These are phyloP conservation scores for Fagopyrum tataricum DNA, from an alignment of 148 eudicot genomes.

Conservation along the genomic window DNA sequence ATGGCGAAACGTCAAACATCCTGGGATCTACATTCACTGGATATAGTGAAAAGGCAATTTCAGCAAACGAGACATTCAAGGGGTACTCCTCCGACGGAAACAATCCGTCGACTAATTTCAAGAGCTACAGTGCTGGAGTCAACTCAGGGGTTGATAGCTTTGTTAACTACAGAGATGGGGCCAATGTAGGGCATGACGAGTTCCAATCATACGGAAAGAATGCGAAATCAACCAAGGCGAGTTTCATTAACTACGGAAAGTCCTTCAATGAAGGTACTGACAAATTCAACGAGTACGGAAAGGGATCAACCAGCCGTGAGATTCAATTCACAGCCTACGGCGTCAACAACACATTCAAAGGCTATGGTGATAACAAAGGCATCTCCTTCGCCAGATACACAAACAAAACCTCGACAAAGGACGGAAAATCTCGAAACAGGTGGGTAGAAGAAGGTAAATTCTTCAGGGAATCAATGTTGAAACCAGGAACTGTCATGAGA, in stretches of 20 bases:
- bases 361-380: constrained; percentile 50
- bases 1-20: constrained; percentile 55
- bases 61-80: constrained; percentile 65
- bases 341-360: constrained; percentile 68
- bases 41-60: constrained; percentile 57
- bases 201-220: constrained; percentile 49
- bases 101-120: constrained; percentile 65
- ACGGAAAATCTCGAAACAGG: constrained; percentile 25
- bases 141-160: constrained; percentile 54
- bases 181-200: constrained; percentile 64
- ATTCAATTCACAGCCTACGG: constrained; percentile 56
- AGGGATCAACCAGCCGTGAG: constrained; percentile 33
- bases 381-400: constrained; percentile 48
- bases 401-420: constrained; percentile 21
- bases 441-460: constrained; percentile 63
- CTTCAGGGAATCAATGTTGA: constrained; percentile 68
- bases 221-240: constrained; percentile 42
- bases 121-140: constrained; percentile 43
- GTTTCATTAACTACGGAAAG: constrained; percentile 65
- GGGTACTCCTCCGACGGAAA: constrained; percentile 46
- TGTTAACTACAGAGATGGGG: constrained; percentile 48
- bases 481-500: constrained; percentile 43
- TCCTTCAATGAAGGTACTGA: constrained; percentile 64
- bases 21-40: constrained; percentile 53
- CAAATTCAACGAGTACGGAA: constrained; percentile 61